Evolutionary conservation across 495 filamentous ascomycete species (phyloP), one percentile per base, ranked within the genome.

Genomic region (Aspergillus kassunensis): DNA sequence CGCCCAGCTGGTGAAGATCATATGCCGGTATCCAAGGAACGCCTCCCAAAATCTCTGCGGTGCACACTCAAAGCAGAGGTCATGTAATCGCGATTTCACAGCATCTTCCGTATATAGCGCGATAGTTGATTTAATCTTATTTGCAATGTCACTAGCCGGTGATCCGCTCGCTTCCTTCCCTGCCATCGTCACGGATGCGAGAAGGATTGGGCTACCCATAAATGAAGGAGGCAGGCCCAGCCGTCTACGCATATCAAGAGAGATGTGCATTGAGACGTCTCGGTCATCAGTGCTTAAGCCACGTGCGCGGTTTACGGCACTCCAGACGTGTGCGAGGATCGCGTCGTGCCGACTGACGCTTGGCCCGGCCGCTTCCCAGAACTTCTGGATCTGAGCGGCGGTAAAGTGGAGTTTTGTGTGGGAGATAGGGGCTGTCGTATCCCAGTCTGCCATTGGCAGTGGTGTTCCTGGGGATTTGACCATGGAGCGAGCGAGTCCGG

Each of bases 281-380:
- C 13, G 19, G 4, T 35, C 36, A 34, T 43, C 15, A 13, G 2
- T 6, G 16, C 29, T 23, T 0, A 25, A 44, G 5, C 60, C 52
- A 4, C 68, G 62, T 1, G 66, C 61, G 11, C 60, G 61, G 31
- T 53, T 59, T 33, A 71, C 61, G 6, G 49, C 48, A 2, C 57
- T 53, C 68, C 66, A 69, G 25, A 69, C 42, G 30, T 69, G 65
- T 2, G 66, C 66, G 19, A 71, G 43, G 6, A 71, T 25, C 6
- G 63, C 63, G 31, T 71, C 68, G 16, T 67, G 62, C 16, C 62
- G 56, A 30, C 11, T 25, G 11, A 48, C n/a, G 10, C 31, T 16
- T 20, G 31, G 13, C 4, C 18, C 40, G 5, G 57, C 51, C 18
- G 41, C n/a, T 3, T 55, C 33, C 21, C 34, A 63, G 4, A 67